Evolutionary conservation across 495 filamentous ascomycete species (phyloP).

Genomic region (Penicillium coprophilum): DNA sequence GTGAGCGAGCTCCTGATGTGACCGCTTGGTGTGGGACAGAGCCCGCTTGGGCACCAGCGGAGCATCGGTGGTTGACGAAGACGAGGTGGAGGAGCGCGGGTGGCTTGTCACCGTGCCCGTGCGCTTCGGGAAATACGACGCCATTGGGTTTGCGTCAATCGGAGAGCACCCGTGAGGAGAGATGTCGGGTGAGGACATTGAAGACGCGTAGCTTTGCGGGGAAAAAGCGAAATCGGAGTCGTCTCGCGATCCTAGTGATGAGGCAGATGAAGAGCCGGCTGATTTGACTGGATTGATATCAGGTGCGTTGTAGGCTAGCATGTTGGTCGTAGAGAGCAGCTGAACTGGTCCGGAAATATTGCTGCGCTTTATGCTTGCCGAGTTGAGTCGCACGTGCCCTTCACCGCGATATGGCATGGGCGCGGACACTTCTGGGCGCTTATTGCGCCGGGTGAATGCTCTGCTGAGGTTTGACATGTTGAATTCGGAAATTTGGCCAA

Average conservation of each 20-base stretch:
- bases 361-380: conserved; percentile 51
- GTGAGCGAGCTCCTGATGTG: conserved; percentile 63
- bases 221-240: conserved; percentile 65
- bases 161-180: conserved; percentile 63
- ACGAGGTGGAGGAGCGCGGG: conserved; percentile 44
- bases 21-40: conserved; percentile 80
- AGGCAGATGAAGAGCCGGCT: conserved; percentile 54
- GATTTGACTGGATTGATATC: conserved; percentile 55
- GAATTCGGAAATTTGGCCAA: conserved; percentile 11
- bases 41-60: conserved; percentile 73
- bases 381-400: conserved; percentile 45
- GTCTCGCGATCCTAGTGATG: conserved; percentile 54
- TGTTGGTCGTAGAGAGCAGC: conserved; percentile 91
- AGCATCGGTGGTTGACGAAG: conserved; percentile 49
- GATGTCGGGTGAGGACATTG: conserved; percentile 69
- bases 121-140: conserved; percentile 70
- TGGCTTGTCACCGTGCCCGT: conserved; percentile 44
- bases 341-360: conserved; percentile 87
- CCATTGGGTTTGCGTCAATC: conserved; percentile 70
- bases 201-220: conserved; percentile 54
- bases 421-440: conserved; percentile 50
- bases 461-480: conserved; percentile 55
- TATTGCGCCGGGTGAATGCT: conserved; percentile 64
- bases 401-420: conserved; percentile 50
- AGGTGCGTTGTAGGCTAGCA: conserved; percentile 91